Percentiles rank a stretch among this genome's conserved stretches.
These are phyloP conservation scores for Xylaria sp. DNA, from an alignment of 495 filamentous ascomycete genomes.

Conservation along the genomic window DNA sequence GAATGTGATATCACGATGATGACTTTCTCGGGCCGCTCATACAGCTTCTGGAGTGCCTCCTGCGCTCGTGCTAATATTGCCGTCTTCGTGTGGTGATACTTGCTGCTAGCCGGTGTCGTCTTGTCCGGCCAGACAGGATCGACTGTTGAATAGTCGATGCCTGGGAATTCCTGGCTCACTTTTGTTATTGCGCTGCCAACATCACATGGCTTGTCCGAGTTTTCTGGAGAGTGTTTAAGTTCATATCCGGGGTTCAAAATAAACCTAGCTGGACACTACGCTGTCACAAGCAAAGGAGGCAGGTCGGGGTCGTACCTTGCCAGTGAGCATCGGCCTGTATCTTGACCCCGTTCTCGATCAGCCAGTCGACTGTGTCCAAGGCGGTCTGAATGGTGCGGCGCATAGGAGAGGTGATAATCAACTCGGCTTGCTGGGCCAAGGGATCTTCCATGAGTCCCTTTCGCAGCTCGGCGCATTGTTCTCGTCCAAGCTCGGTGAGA, in stretches of 20 bases:
- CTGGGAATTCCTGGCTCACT: slow-evolving; percentile 56
- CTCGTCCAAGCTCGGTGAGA: slow-evolving; percentile 60
- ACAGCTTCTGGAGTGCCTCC: slow-evolving; percentile 53
- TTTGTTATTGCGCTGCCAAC: slow-evolving; percentile 53
- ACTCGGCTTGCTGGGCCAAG: slow-evolving; percentile 57
- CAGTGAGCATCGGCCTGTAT: slow-evolving; percentile 60
- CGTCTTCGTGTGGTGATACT: slow-evolving; percentile 54
- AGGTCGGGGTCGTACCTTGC: slow-evolving; percentile 49
- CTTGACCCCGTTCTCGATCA: slow-evolving; percentile 59
- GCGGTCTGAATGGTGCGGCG: slow-evolving; percentile 65
- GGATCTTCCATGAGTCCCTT: slow-evolving; percentile 53
- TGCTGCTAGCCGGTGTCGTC: slow-evolving; percentile 46
- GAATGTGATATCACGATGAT: slow-evolving; percentile 68
- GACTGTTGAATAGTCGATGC: slow-evolving; percentile 59
- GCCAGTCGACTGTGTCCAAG: slow-evolving; percentile 54
- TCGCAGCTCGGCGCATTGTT: slow-evolving; percentile 59
- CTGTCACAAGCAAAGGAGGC: neutral
- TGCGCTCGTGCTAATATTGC: slow-evolving; percentile 59
- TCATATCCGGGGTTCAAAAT: neutral
- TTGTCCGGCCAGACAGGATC: slow-evolving; percentile 65
- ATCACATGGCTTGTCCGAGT: slow-evolving; percentile 63
- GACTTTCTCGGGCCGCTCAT: slow-evolving; percentile 62
- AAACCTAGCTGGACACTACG: neutral
- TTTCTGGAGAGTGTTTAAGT: slow-evolving; percentile 51
- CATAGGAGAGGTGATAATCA: slow-evolving; percentile 66